Base-by-base conservation (phyloP, 75 land plant species). In the Selaginella tamariscina region DNA sequence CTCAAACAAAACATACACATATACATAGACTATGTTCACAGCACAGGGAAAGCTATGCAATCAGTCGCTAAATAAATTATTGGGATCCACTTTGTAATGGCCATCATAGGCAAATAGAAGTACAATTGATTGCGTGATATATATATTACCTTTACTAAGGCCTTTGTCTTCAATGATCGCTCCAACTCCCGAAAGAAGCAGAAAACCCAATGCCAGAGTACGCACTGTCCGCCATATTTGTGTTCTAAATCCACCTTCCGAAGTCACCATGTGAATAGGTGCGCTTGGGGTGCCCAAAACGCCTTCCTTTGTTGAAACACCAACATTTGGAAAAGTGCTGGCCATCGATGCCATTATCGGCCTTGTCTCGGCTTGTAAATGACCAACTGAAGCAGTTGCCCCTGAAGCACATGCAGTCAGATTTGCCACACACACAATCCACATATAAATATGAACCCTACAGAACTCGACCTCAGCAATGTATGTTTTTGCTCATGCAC, bases 171-270 rank as follows among this genome's bases (percentile, higher is more conserved):
- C 98, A 79, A 94, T 85, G 21, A 94, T 85, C 22, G 98, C 88
- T 67, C 91, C 98, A 68, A 87, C 80, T 31, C 86, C 98, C 55
- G 98, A 94, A 29, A 94, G 82, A 32, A 89, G 24, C 55, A 94
- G 76, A 75, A 94, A 94, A n/a, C 83, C 80, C 26, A 94, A 49
- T 28, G 86, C 98, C 71, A 94, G 49, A 55, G 85, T 70, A 33
- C 96, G 86, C 60, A 89, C 67, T 11, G 98, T 94, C 33, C 91
- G 91, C 98, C 98, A 94, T 23, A 91, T 59, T 74, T 94, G 98
- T 32, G 83, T 91, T 70, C 86, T 94, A 32, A 94, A 87, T 0
- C 86, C 85, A 54, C 90, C 88, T 74, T 89, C 96, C 0, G 91
- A 72, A 57, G 88, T 70, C 33, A 94, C 96, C 91, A 90, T 89